phyloP scores from a whole-genome alignment of 768 basidiomycete genomes.

The Trametes maxima region DNA sequence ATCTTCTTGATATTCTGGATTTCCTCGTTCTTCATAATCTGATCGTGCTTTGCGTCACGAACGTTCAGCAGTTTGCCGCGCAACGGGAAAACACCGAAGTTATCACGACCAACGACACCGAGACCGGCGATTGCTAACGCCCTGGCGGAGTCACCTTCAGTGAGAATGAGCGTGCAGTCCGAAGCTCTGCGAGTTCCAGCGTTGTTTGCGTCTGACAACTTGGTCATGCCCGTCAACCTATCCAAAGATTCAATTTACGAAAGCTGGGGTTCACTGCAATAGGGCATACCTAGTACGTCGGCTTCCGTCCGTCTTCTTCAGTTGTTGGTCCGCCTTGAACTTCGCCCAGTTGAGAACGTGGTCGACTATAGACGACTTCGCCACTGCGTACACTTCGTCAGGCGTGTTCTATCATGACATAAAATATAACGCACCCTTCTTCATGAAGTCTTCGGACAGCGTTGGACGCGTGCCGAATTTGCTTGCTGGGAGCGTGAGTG shows the following conservation, averaged over 20 bases:
- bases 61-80: constrained; percentile 97
- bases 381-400: constrained; percentile 49
- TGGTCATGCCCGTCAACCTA: constrained; percentile 88
- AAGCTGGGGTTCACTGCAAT: not conserved
- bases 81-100: constrained; percentile 97
- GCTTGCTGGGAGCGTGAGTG: constrained; percentile 78
- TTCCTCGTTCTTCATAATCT: constrained; percentile 98
- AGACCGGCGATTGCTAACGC: constrained; percentile 94
- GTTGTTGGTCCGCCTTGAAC: constrained; percentile 93
- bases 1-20: constrained; percentile 98
- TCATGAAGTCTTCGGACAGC: constrained; percentile 91
- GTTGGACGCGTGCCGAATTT: constrained; percentile 91
- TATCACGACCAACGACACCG: constrained; percentile 91
- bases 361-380: constrained; percentile 88
- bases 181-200: constrained; percentile 83
- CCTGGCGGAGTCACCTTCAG: constrained; percentile 99
- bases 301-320: constrained; percentile 97
- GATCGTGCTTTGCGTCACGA: constrained; percentile 92
- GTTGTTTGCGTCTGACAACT: constrained; percentile 96
- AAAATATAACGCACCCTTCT: constrained; percentile 67
- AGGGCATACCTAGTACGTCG: constrained; percentile 67
- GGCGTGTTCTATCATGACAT: not conserved
- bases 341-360: constrained; percentile 95
- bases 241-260: not conserved
- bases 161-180: constrained; percentile 92